These are phyloP conservation scores for Parmelia sp. DNA, from an alignment of 495 filamentous ascomycete genomes.

Conservation along the genomic window DNA sequence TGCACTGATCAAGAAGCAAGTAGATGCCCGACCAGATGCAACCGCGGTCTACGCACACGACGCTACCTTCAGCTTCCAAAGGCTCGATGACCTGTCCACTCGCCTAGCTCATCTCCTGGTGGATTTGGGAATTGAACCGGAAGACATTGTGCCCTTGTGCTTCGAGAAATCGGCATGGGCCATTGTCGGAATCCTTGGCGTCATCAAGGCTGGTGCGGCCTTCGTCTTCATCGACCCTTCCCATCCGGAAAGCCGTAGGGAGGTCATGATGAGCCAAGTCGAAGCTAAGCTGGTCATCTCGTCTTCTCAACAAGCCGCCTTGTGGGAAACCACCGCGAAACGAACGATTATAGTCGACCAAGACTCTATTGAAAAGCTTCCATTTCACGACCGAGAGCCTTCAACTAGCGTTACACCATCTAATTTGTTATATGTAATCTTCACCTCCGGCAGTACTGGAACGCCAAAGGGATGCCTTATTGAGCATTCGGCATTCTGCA, in stretches of 20 bases:
- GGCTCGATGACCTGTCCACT: neutral
- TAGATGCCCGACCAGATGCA: slow-evolving; percentile 20
- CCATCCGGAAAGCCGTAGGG: slow-evolving; percentile 40
- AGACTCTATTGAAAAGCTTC: slow-evolving; percentile 30
- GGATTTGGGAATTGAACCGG: slow-evolving; percentile 20
- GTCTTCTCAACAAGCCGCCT: slow-evolving; percentile 30
- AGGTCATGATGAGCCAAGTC: slow-evolving; percentile 40
- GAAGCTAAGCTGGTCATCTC: slow-evolving; percentile 40
- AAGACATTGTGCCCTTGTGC: slow-evolving; percentile 37
- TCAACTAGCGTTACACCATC: slow-evolving; percentile 11
- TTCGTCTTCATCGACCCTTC: slow-evolving; percentile 42
- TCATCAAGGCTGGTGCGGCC: slow-evolving; percentile 44
- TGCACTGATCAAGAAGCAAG: slow-evolving; percentile 29
- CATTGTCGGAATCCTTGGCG: slow-evolving; percentile 34
- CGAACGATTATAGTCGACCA: slow-evolving; percentile 29
- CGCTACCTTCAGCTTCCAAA: neutral
- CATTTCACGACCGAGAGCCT: slow-evolving; percentile 21
- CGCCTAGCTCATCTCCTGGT: neutral
- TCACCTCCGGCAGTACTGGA: slow-evolving; percentile 44
- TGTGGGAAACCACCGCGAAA: slow-evolving; percentile 8
- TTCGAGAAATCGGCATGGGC: slow-evolving; percentile 42
- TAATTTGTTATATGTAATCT: slow-evolving; percentile 45
- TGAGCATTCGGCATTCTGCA: slow-evolving; percentile 38
- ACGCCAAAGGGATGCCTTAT: slow-evolving; percentile 46
- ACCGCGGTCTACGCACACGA: neutral